Conservation (phyloP, 305 asterid species). For the Caryopteris hybrid region DNA sequence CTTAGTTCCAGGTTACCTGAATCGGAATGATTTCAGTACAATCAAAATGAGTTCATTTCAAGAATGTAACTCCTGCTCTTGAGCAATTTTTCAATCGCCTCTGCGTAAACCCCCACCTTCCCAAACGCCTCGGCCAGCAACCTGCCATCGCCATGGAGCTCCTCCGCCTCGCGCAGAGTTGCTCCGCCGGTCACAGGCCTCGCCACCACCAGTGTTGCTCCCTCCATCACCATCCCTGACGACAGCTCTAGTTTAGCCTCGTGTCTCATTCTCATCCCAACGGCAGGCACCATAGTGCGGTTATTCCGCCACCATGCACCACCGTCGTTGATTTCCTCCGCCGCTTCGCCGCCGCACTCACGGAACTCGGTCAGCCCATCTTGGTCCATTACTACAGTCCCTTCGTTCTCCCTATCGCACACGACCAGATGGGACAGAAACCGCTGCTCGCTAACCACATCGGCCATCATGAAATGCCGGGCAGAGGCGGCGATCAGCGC, state of each 20-base stretch:
- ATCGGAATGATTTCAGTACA: not conserved
- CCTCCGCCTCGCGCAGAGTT: constrained; percentile 36
- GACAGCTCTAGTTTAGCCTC: constrained; percentile 47
- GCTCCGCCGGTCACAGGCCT: constrained; percentile 29
- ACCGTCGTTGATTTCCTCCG: constrained; percentile 23
- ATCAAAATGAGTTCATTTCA: constrained; percentile 61
- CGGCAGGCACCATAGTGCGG: constrained; percentile 64
- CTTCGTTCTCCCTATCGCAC: constrained; percentile 48
- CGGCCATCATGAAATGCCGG: constrained; percentile 52
- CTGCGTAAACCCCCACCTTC: constrained; percentile 27
- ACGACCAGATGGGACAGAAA: constrained; percentile 34
- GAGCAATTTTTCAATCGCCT: constrained; percentile 46
- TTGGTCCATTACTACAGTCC: constrained; percentile 44
- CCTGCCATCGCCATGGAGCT: constrained; percentile 32
- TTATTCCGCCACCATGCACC: constrained; percentile 57
- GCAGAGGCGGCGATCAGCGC: constrained; percentile 64
- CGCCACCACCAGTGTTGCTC: constrained; percentile 64
- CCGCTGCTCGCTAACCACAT: constrained; percentile 44
- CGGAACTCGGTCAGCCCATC: constrained; percentile 44
- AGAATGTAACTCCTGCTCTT: constrained; percentile 47
- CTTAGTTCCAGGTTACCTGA: not conserved
- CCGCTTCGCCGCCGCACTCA: constrained; percentile 12
- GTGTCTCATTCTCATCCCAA: constrained; percentile 60
- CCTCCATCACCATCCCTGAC: constrained; percentile 41
- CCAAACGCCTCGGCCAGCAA: constrained; percentile 49